Conservation (phyloP, 2,329 filamentous ascomycete genomes). For the Colletotrichum falcatum region DNA sequence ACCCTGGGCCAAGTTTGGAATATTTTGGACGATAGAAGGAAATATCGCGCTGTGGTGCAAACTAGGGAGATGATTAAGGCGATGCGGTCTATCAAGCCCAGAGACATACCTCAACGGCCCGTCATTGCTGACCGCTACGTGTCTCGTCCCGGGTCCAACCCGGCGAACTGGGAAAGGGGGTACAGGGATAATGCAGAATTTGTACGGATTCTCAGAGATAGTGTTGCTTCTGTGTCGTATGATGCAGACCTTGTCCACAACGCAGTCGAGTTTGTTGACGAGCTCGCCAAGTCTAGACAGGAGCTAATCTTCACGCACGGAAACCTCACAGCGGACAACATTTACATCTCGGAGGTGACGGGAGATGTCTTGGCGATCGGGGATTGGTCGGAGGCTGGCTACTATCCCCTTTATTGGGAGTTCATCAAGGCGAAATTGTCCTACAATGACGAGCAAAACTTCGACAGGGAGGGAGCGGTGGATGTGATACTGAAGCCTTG, state of each 20-base stretch:
- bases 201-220: background rate
- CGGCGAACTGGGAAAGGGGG: background rate
- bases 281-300: background rate
- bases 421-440: slow-evolving; percentile 34
- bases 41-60: background rate
- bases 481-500: slow-evolving; percentile 30
- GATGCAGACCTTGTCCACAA: background rate
- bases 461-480: slow-evolving; percentile 20
- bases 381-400: slow-evolving; percentile 35
- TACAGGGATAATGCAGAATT: background rate
- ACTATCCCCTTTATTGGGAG: slow-evolving; percentile 39
- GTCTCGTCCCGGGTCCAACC: background rate
- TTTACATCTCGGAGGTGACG: slow-evolving; percentile 3
- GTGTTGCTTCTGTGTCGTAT: background rate
- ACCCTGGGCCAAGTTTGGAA: background rate
- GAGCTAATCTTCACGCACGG: slow-evolving; percentile 35
- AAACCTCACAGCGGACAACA: slow-evolving; percentile 34
- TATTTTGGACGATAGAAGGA: background rate
- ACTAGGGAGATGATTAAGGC: background rate
- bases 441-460: slow-evolving; percentile 15
- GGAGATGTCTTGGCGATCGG: slow-evolving; percentile 28
- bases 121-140: background rate
- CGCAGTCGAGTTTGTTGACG: background rate
- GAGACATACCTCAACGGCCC: background rate
- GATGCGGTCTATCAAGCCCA: background rate